These are phyloP conservation scores for Fusarium tricinctum DNA, from an alignment of 2,329 filamentous ascomycete genomes.

Conservation along the genomic window DNA sequence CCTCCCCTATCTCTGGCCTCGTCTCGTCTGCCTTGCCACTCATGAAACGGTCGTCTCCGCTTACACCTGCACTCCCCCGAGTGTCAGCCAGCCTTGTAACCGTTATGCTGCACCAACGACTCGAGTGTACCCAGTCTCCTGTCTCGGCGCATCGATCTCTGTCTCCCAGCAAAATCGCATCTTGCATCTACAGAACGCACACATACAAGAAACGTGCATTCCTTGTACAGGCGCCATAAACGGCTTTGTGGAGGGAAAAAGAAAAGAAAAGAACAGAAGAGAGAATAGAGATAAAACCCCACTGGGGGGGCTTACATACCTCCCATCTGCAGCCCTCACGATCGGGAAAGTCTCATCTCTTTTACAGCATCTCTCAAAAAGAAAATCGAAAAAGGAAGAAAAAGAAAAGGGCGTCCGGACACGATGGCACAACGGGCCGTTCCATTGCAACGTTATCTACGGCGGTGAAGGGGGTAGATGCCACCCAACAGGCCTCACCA, in stretches of 20 bases:
- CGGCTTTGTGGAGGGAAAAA: slow-evolving; percentile 38
- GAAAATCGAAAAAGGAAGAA: slow-evolving; percentile 14
- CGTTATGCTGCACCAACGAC: slow-evolving; percentile 19
- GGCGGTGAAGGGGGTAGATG: slow-evolving; percentile 35
- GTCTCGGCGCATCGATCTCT: slow-evolving; percentile 30
- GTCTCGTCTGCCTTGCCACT: slow-evolving; percentile 32
- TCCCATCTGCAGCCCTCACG: slow-evolving; percentile 27
- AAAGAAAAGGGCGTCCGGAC: slow-evolving; percentile 4
- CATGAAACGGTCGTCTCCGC: slow-evolving; percentile 40
- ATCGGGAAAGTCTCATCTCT: slow-evolving; percentile 16
- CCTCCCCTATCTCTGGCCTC: slow-evolving; percentile 21
- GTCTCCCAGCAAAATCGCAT: slow-evolving; percentile 36
- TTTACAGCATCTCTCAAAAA: background rate
- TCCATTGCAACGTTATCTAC: slow-evolving; percentile 24
- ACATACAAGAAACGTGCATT: slow-evolving; percentile 37
- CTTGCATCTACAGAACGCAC: slow-evolving; percentile 38
- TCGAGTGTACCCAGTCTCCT: slow-evolving; percentile 14
- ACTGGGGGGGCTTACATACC: slow-evolving; percentile 36
- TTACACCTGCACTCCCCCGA: slow-evolving; percentile 15
- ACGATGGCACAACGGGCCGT: slow-evolving; percentile 11
- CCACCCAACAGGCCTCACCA: slow-evolving; percentile 23
- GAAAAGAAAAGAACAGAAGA: slow-evolving; percentile 3
- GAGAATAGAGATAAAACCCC: slow-evolving; percentile 9
- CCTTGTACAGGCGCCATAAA: slow-evolving; percentile 26
- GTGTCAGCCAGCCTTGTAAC: slow-evolving; percentile 36